These are phyloP conservation scores for Neoascochyta sp. DNA, from an alignment of 2,329 filamentous ascomycete species.

Conservation along the genomic window DNA sequence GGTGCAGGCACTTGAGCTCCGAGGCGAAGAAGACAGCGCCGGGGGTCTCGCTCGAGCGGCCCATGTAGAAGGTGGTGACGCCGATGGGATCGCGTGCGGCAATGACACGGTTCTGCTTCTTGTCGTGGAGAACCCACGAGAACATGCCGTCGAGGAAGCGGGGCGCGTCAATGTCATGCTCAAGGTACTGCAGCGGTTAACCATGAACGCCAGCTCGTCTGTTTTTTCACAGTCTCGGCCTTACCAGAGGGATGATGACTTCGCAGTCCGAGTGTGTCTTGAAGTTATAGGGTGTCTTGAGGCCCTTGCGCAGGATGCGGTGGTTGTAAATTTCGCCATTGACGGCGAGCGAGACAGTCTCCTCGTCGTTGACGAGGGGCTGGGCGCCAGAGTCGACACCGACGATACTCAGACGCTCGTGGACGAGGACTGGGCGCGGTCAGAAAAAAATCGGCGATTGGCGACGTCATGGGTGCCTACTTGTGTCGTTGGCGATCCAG, in stretches of 20 bases:
- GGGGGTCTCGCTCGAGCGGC: constrained; percentile 76
- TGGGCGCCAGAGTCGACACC: constrained; percentile 96
- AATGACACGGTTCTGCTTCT: constrained; percentile 84
- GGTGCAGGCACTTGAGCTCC: constrained; percentile 88
- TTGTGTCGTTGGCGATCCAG: constrained; percentile 84
- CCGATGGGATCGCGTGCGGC: constrained; percentile 96
- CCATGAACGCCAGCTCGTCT: no score
- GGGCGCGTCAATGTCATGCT: constrained; percentile 87
- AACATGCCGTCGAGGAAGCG: constrained; percentile 99
- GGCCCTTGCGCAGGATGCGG: constrained; percentile 81
- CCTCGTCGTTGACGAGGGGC: constrained; percentile 88
- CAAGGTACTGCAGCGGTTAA: constrained; percentile 72
- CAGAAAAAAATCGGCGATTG: constrained; percentile 11
- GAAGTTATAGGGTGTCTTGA: constrained; percentile 86
- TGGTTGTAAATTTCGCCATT: constrained; percentile 99
- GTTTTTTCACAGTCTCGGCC: no score
- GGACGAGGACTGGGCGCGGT: constrained; percentile 65
- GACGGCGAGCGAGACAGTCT: constrained; percentile 84
- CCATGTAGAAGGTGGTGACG: constrained; percentile 96
- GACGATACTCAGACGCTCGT: constrained; percentile 96
- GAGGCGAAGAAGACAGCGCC: constrained; percentile 92
- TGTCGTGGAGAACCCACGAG: constrained; percentile 97
- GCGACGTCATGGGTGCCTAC: constrained; percentile 47
- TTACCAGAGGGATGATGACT: constrained; percentile 93
- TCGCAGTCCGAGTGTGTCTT: constrained; percentile 99